Base-by-base conservation (phyloP, 208 protist species). In the Zelonia costaricensis region DNA sequence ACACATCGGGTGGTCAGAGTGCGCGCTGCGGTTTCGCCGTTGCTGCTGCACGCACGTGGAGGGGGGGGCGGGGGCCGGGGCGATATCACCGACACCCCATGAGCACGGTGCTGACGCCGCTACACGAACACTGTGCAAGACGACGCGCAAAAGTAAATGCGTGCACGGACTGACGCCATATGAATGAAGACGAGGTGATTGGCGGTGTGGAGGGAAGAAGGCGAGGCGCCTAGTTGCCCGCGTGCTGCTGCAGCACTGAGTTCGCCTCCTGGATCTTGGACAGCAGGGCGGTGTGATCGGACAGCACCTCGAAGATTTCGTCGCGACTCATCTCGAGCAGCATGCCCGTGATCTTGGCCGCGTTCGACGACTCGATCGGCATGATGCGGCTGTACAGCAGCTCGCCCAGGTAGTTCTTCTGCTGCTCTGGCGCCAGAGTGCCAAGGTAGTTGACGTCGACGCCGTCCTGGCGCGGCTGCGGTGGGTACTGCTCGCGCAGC, bases 311-410 rank as follows among this genome's bases (percentile, higher is more conserved):
- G 12, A 92, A 70, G n/a, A 84, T 88, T 74, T 92, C 85, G 20
- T 67, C 39, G 33, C 66, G 76, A 44, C 87, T 82, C 81, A 92
- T 87, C 69, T 92, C 85, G 9, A 92, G 73, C 30, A 89, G 78
- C 82, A 88, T 88, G 18, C 82, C 85, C 27, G 85, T 92, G 58
- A 92, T 91, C 62, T 92, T 92, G 5, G 80, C 79, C 1, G 80
- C 74, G 25, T 88, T 62, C 20, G 79, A 38, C 33, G 80, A 31
- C 64, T 82, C 61, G 38, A 84, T 20, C 5, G 62, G 53, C 39
- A 81, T 33, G 48, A 92, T 90, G 15, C 63, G 64, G 48, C 53
- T 51, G 75, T 83, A 92, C 8, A 92, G 71, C 20, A 71, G 62
- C 78, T 92, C 85, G 9, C 85, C 85, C 13, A 92, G 85, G 42